A percentile compares a stretch with the other conserved stretches of the same genome.
Conservation (phyloP, 2,329 filamentous ascomycete species). For the Albophoma yamanashiensis region DNA sequence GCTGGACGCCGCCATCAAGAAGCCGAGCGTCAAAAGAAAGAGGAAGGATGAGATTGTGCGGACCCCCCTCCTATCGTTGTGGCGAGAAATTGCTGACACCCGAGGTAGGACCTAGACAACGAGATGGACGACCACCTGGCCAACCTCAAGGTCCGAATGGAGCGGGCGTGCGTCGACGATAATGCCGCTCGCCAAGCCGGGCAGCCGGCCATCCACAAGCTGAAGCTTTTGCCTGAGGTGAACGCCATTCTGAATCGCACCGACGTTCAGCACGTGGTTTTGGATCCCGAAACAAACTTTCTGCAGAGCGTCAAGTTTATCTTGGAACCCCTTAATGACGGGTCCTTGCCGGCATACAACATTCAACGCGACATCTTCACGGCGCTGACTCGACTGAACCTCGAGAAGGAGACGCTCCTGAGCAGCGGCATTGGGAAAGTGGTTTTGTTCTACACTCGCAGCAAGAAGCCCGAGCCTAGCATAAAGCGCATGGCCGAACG, state of each 20-base stretch:
- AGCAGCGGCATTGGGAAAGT: slow-evolving; percentile 95
- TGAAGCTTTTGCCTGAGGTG: slow-evolving; percentile 88
- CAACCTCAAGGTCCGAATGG: slow-evolving; percentile 81
- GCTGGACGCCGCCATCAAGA: slow-evolving; percentile 82
- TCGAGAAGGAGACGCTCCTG: slow-evolving; percentile 82
- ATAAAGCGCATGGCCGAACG: slow-evolving; percentile 94
- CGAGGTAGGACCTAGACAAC: slow-evolving; percentile 70
- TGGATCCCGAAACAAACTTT: slow-evolving; percentile 92
- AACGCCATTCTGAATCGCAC: slow-evolving; percentile 82
- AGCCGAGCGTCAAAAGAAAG: slow-evolving; percentile 56
- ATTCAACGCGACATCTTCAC: slow-evolving; percentile 92
- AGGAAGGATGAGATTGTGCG: slow-evolving; percentile 83
- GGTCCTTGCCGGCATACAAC: slow-evolving; percentile 88
- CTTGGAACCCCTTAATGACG: slow-evolving; percentile 88
- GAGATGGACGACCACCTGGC: slow-evolving; percentile 86
- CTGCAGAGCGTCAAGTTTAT: slow-evolving; percentile 94
- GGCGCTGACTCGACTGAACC: slow-evolving; percentile 67
- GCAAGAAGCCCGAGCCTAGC: slow-evolving; percentile 72
- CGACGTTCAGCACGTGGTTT: slow-evolving; percentile 70
- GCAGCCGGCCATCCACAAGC: slow-evolving; percentile 80
- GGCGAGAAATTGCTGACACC: slow-evolving; percentile 9
- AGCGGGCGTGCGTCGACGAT: slow-evolving; percentile 77
- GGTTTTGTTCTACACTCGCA: slow-evolving; percentile 93
- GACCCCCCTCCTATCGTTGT: slow-evolving; percentile 6
- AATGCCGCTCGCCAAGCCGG: slow-evolving; percentile 69